phyloP scores from a whole-genome alignment of 352 stramenopile genomes.

The Pythium plurisporium region DNA sequence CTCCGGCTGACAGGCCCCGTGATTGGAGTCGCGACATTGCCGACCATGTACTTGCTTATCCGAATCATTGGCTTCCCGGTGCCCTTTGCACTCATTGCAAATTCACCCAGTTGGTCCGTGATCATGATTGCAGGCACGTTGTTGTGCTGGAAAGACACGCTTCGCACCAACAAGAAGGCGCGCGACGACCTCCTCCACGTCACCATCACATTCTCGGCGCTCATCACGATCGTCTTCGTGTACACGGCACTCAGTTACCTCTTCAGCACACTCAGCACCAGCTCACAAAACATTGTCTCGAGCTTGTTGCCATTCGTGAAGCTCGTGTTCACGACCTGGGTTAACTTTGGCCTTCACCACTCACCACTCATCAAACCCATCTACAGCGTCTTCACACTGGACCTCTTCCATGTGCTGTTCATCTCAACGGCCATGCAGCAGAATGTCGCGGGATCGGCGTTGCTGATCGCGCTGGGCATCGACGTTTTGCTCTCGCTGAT shows the following conservation, averaged over 20 bases:
- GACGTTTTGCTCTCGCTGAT: no score
- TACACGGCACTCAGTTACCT: constrained; percentile 3
- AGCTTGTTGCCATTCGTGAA: constrained; percentile 4
- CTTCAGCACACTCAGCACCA: background rate
- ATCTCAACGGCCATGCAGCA: constrained; percentile 14
- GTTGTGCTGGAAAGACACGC: background rate
- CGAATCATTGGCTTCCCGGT: constrained; percentile 4
- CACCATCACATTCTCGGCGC: background rate
- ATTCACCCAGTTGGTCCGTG: background rate
- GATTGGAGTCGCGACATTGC: background rate
- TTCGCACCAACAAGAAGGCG: background rate
- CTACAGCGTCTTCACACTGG: constrained; percentile 13
- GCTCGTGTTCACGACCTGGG: constrained; percentile 6
- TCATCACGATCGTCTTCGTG: constrained; percentile 2
- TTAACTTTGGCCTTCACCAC: background rate
- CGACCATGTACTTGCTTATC: background rate
- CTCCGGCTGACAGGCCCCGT: background rate
- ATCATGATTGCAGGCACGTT: background rate
- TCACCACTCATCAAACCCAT: constrained; percentile 3
- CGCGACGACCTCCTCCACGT: background rate
- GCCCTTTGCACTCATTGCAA: background rate
- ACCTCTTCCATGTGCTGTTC: constrained; percentile 16
- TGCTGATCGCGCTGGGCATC: background rate
- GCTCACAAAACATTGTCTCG: background rate
- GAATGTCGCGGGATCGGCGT: background rate